Conservation (phyloP, 202 grass and related monocot genomes). For the Saccharum hybrid region DNA sequence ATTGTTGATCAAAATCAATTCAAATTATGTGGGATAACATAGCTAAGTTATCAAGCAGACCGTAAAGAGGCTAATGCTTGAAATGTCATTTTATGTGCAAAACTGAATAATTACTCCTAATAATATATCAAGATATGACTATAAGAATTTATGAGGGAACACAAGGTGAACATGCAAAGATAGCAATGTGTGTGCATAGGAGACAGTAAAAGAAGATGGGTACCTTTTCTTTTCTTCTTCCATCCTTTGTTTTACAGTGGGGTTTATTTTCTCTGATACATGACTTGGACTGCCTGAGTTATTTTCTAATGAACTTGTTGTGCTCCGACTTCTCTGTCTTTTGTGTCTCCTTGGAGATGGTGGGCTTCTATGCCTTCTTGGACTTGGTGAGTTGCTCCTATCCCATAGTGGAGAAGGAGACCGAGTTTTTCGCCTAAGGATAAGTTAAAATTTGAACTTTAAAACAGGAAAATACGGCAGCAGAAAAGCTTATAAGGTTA, state of each 20-base stretch:
- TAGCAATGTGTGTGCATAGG: neutral
- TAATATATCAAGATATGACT: neutral
- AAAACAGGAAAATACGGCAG: too few species aligned
- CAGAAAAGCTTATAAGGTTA: too few species aligned
- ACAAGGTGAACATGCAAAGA: neutral
- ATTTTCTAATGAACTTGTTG: conserved; percentile 44
- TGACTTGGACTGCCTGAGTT: conserved; percentile 49
- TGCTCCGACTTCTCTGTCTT: conserved; percentile 51
- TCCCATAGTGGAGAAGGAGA: too few species aligned
- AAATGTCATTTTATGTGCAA: neutral
- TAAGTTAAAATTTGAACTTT: too few species aligned
- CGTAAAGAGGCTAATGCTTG: neutral
- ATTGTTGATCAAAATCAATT: conserved; percentile 2
- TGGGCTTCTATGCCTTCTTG: too few species aligned
- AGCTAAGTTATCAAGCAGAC: neutral
- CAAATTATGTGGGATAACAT: neutral
- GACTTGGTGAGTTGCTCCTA: too few species aligned
- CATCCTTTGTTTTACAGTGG: conserved; percentile 47
- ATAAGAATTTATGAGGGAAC: neutral
- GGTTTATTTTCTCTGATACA: conserved; percentile 37
- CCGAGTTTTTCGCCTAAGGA: too few species aligned
- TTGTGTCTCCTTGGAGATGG: too few species aligned
- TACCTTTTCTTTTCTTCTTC: conserved; percentile 58
- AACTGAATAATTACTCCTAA: neutral
- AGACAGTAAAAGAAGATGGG: neutral